Evolutionary conservation across 495 filamentous ascomycete species (phyloP).

Genomic region (Xylaria venustula): DNA sequence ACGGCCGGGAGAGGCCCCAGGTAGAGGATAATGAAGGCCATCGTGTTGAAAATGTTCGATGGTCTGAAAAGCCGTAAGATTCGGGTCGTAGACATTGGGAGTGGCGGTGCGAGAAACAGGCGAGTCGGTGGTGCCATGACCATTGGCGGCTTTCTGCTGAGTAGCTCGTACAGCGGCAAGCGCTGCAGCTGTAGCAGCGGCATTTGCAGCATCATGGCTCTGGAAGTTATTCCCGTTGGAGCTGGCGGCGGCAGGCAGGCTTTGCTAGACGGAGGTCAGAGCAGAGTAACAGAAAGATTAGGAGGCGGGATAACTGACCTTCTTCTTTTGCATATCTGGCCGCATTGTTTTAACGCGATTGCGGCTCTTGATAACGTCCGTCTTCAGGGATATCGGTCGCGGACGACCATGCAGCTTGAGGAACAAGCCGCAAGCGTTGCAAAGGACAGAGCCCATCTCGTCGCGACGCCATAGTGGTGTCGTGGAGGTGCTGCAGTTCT

Average conservation of each 20-base stretch:
- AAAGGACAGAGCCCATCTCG: slow-evolving; percentile 94
- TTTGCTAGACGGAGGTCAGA: slow-evolving; percentile 36
- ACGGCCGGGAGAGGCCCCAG: slow-evolving; percentile 64
- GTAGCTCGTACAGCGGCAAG: slow-evolving; percentile 53
- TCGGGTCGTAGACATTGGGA: slow-evolving; percentile 63
- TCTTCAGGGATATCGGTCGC: slow-evolving; percentile 94
- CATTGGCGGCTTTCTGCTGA: slow-evolving; percentile 70
- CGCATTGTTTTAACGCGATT: slow-evolving; percentile 91
- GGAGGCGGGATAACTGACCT: slow-evolving; percentile 53
- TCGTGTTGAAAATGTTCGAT: slow-evolving; percentile 60
- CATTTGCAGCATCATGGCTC: slow-evolving; percentile 27
- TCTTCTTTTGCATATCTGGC: slow-evolving; percentile 75
- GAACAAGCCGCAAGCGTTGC: slow-evolving; percentile 97
- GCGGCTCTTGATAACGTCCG: slow-evolving; percentile 98
- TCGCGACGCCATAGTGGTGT: slow-evolving; percentile 97
- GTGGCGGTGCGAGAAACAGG: slow-evolving; percentile 86
- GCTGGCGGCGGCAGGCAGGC: slow-evolving; percentile 52
- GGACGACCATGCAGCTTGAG: slow-evolving; percentile 93
- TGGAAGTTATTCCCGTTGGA: slow-evolving; percentile 58
- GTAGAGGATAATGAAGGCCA: slow-evolving; percentile 45
- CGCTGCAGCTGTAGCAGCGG: slow-evolving; percentile 32
- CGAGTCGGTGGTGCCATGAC: slow-evolving; percentile 78
- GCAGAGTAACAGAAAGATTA: slow-evolving; percentile 1
- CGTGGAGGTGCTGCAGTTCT: slow-evolving; percentile 94
- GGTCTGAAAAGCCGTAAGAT: slow-evolving; percentile 70